Conservation (phyloP, 352 stramenopile species). For the Phytophthora niederhauseri region DNA sequence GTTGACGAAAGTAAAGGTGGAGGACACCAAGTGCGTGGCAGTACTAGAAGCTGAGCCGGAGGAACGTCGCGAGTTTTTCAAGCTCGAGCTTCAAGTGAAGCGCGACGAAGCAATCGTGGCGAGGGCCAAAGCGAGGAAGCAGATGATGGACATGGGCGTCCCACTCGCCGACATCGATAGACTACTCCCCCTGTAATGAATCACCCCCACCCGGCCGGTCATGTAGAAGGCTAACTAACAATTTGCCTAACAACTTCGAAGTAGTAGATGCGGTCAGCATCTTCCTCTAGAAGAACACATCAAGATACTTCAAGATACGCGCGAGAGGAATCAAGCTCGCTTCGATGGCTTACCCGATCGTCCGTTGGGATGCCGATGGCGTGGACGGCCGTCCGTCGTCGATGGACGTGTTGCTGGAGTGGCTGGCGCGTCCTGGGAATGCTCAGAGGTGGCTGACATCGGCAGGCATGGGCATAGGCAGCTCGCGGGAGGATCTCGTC, state of each 20-base stretch:
- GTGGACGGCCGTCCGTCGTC: conserved; percentile 2
- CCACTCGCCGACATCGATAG: not conserved
- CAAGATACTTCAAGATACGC: not conserved
- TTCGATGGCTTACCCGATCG: not conserved
- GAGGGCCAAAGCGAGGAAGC: conserved; percentile 37
- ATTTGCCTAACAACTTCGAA: too few species aligned
- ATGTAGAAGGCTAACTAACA: too few species aligned
- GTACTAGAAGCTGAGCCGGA: conserved; percentile 22
- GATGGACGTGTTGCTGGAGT: conserved; percentile 18
- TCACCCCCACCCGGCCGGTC: too few species aligned
- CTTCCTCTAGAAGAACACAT: not conserved
- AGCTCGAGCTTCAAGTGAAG: conserved; percentile 40
- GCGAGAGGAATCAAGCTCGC: too few species aligned
- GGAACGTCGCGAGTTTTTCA: conserved; percentile 37
- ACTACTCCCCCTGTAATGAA: too few species aligned
- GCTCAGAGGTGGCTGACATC: conserved; percentile 9
- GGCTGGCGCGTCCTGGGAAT: conserved; percentile 8
- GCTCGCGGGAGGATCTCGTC: too few species aligned
- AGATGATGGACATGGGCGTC: conserved; percentile 39
- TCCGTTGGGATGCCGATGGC: not conserved
- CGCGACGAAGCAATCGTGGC: conserved; percentile 38
- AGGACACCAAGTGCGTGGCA: not conserved
- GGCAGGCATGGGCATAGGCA: too few species aligned
- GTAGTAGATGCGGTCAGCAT: not conserved
- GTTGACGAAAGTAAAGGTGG: not conserved